These are phyloP conservation scores for Boletus reticulatus DNA, from an alignment of 768 basidiomycete species.

Conservation along the genomic window DNA sequence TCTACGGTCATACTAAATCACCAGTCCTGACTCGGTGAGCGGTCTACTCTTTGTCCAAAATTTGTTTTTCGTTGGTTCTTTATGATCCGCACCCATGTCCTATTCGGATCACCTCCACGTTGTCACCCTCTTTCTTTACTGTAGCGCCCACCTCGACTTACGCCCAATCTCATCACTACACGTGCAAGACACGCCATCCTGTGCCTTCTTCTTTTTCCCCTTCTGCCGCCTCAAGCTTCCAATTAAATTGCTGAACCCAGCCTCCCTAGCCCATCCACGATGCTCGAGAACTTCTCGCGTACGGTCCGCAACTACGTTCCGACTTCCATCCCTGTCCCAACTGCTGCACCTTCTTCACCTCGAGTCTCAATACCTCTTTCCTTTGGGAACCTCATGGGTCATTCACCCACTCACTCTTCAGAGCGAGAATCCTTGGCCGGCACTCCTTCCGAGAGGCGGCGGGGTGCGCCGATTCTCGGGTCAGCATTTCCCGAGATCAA, in stretches of 20 bases:
- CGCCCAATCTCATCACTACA: conserved; percentile 8
- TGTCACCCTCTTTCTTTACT: conserved; percentile 13
- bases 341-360: conserved; percentile 46
- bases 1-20: conserved; percentile 29
- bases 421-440: conserved; percentile 12
- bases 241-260: conserved; percentile 13
- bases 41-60: neutral
- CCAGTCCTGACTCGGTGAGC: conserved; percentile 33
- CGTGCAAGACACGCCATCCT: conserved; percentile 7
- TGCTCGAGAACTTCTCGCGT: conserved; percentile 52
- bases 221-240: neutral
- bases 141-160: neutral
- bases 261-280: conserved; percentile 42
- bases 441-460: conserved; percentile 10
- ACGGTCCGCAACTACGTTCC: conserved; percentile 56
- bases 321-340: conserved; percentile 47
- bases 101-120: conserved; percentile 6
- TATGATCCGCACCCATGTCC: neutral
- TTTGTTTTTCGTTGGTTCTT: neutral
- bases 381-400: conserved; percentile 42
- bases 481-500: neutral
- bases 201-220: neutral
- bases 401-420: conserved; percentile 4
- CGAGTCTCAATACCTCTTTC: conserved; percentile 49
- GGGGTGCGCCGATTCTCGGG: conserved; percentile 1